phyloP scores from a whole-genome alignment of 169 alveolate species.

The Plasmodium blacklocki region DNA sequence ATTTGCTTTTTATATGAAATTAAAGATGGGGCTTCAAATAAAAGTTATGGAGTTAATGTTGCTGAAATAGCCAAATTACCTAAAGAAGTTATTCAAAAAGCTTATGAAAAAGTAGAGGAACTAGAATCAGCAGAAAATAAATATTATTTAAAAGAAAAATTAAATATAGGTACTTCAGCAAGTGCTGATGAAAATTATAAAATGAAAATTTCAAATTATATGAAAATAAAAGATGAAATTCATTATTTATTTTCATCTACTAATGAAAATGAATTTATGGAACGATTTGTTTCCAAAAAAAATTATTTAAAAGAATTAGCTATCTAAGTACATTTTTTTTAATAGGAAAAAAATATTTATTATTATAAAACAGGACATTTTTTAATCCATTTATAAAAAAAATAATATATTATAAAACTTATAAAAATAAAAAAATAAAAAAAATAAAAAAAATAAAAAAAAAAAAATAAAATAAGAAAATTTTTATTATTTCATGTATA shows the following conservation, averaged over 20 bases:
- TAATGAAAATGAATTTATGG: constrained; percentile 40
- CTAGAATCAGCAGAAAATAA: constrained; percentile 73
- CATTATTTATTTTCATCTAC: constrained; percentile 38
- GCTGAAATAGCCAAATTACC: constrained; percentile 96
- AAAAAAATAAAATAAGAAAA: too few relatives aligned
- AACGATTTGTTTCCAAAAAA: constrained; percentile 62
- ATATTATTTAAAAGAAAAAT: constrained; percentile 66
- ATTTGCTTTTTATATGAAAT: constrained; percentile 92
- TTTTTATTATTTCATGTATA: too few relatives aligned
- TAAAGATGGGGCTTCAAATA: constrained; percentile 92
- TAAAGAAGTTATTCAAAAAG: constrained; percentile 78
- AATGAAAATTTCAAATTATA: constrained; percentile 66
- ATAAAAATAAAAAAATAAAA: too few relatives aligned
- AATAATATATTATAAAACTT: too few relatives aligned
- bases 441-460: too few relatives aligned
- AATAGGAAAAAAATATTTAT: background rate
- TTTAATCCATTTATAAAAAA: too few relatives aligned
- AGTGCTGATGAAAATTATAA: constrained; percentile 41
- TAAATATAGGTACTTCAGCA: constrained; percentile 53
- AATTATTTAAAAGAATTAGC: constrained; percentile 41
- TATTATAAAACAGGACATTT: too few relatives aligned
- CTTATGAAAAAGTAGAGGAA: constrained; percentile 75
- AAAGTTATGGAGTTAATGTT: constrained; percentile 95
- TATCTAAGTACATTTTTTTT: constrained; percentile 11
- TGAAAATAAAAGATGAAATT: constrained; percentile 68